Percentiles rank a stretch among this genome's conserved stretches.
Conservation (phyloP, 208 protist species). For the Crithidia sp. region DNA sequence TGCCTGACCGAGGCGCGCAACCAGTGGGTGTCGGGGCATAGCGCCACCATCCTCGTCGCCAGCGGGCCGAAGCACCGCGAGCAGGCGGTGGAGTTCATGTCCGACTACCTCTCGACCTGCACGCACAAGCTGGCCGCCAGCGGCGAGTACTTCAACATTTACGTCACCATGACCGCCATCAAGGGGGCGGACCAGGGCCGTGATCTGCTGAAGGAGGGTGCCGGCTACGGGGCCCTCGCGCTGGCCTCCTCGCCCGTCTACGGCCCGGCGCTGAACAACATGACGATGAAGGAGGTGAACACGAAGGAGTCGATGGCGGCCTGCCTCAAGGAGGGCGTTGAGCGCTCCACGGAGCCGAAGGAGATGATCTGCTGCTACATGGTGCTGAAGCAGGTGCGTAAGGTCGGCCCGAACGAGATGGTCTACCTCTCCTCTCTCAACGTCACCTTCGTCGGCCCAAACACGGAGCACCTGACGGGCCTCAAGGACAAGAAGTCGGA, state of each 20-base stretch:
- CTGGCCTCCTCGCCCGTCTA: conserved; percentile 73
- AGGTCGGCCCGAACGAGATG: conserved; percentile 31
- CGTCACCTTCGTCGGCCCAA: conserved; percentile 50
- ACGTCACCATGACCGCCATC: conserved; percentile 55
- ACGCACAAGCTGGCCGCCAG: conserved; percentile 48
- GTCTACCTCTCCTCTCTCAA: conserved; percentile 76
- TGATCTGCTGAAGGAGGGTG: conserved; percentile 68
- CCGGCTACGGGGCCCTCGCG: conserved; percentile 47
- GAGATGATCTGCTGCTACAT: conserved; percentile 72
- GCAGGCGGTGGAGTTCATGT: conserved; percentile 40
- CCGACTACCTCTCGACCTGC: conserved; percentile 53
- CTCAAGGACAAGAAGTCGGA: conserved; percentile 58
- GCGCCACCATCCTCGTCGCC: conserved; percentile 56
- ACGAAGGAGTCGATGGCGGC: conserved; percentile 36
- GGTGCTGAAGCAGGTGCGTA: conserved; percentile 69
- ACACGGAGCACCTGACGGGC: conserved; percentile 49
- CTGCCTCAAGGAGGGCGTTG: conserved; percentile 44
- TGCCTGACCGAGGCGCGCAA: conserved; percentile 52
- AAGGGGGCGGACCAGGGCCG: conserved; percentile 51
- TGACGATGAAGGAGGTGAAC: conserved; percentile 46
- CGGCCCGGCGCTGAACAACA: conserved; percentile 60
- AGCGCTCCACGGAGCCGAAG: conserved; percentile 38
- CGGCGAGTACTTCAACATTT: conserved; percentile 60
- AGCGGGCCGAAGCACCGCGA: conserved; percentile 37
- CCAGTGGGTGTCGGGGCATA: conserved; percentile 70